These are phyloP conservation scores for grape (Vitis vinifera) DNA, from an alignment of 164 flowering plant species.

Conservation along the genomic window ASM3070453v1 NC_081814.1:10281001-10281500, in stretches of 20 bases:
- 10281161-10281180: conserved; percentile 20
- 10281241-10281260: conserved; percentile 21
- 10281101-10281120: conserved; percentile 68
- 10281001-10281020: background rate
- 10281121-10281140: conserved; percentile 35
- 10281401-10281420: too few species aligned
- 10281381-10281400: too few species aligned
- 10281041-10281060: background rate
- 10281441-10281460: too few species aligned
- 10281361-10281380: too few species aligned
- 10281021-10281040: background rate
- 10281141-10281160: conserved; percentile 32
- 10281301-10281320: background rate
- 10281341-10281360: too few species aligned
- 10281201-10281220: conserved; percentile 22
- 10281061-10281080: conserved; percentile 69
- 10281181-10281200: conserved; percentile 18
- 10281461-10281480: too few species aligned
- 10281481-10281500: too few species aligned
- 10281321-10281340: too few species aligned
- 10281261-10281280: conserved; percentile 13
- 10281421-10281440: too few species aligned
- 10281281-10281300: conserved; percentile 11
- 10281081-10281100: conserved; percentile 95
- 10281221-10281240: conserved; percentile 21